Evolutionary conservation across 352 stramenopile species (phyloP).

Genomic region (Globisporangium perplexum): DNA sequence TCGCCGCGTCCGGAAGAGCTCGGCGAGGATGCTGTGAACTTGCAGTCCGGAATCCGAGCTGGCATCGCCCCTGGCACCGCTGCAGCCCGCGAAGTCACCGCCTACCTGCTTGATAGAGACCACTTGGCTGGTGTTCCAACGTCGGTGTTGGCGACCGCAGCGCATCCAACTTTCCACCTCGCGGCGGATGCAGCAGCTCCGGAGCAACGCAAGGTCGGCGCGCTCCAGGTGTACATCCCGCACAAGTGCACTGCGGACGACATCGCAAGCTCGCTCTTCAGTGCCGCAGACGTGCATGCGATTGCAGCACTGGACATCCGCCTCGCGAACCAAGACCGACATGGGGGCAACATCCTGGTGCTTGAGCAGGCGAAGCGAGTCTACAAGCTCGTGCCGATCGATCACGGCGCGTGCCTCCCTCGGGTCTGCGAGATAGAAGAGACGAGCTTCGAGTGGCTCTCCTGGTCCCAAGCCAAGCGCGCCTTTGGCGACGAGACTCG

Average conservation of each 20-base stretch:
- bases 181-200: neutral
- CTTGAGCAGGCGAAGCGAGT: conserved; percentile 15
- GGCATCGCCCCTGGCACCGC: conserved; percentile 39
- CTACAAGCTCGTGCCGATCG: conserved; percentile 60
- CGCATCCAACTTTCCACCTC: conserved; percentile 35
- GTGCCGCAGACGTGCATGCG: conserved; percentile 46
- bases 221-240: conserved; percentile 52
- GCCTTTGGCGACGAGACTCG: conserved; percentile 28
- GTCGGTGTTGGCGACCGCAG: conserved; percentile 30
- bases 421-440: conserved; percentile 35
- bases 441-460: conserved; percentile 65
- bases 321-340: conserved; percentile 75
- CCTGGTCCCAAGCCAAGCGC: conserved; percentile 54
- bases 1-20: neutral
- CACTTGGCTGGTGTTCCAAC: conserved; percentile 38
- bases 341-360: conserved; percentile 73
- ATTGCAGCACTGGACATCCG: conserved; percentile 77
- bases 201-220: conserved; percentile 29
- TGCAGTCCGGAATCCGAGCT: conserved; percentile 26
- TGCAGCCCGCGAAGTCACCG: conserved; percentile 50
- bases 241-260: conserved; percentile 66
- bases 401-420: conserved; percentile 72
- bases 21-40: neutral
- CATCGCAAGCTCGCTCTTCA: conserved; percentile 36
- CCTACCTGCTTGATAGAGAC: conserved; percentile 48